These are phyloP conservation scores for Oenanthe javanica DNA, from an alignment of 140 eudicot species.

Conservation along the genomic window DNA sequence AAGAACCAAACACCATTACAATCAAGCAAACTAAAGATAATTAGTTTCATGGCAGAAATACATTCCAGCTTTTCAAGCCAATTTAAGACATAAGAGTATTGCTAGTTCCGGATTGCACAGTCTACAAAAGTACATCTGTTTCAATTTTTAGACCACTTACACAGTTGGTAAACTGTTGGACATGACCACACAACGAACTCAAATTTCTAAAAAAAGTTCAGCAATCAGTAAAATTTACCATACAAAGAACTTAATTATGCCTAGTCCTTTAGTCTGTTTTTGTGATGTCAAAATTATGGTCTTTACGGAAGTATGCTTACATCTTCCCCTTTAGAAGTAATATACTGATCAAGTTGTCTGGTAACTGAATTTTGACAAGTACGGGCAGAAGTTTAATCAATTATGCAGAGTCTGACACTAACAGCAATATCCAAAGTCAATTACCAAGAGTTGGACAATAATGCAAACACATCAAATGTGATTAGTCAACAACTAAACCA, in stretches of 20 bases:
- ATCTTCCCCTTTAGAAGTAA: not conserved
- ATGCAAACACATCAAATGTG: not conserved
- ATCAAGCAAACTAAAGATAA: not conserved
- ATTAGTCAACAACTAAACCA: not conserved
- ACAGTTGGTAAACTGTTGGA: not conserved
- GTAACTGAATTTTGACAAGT: not conserved
- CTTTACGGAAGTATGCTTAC: not conserved
- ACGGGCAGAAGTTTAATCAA: not conserved
- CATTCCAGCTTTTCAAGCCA: not conserved
- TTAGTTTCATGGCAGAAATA: not conserved
- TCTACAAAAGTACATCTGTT: not conserved
- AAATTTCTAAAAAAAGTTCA: not conserved
- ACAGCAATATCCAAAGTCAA: not conserved
- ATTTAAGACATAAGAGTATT: not conserved
- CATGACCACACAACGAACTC: too few relatives aligned
- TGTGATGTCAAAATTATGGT: not conserved
- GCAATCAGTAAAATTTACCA: not conserved
- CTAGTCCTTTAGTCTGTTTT: too few relatives aligned
- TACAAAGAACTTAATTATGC: not conserved
- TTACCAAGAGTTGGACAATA: not conserved
- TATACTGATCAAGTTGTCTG: not conserved
- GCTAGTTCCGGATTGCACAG: not conserved
- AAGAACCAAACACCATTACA: constrained; percentile 10
- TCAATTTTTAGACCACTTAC: not conserved
- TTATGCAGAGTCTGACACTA: not conserved